A percentile compares a stretch with the other conserved stretches of the same genome.
These are phyloP conservation scores for Hibiscus tridactylites DNA, from an alignment of 345 rosid genomes.

Conservation along the genomic window DNA sequence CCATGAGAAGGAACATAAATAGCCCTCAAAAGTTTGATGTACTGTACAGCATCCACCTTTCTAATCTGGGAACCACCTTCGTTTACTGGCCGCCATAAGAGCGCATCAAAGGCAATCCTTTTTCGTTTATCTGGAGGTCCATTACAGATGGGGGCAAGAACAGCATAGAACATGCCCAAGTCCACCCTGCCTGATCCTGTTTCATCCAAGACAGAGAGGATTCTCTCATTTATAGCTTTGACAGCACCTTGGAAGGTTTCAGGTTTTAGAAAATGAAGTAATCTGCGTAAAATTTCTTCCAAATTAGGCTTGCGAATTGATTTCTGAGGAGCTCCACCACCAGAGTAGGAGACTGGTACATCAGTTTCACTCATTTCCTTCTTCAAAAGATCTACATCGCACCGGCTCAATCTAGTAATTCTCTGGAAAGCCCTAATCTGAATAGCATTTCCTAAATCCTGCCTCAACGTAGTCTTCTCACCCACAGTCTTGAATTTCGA, in stretches of 20 bases:
- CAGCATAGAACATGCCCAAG: slow-evolving; percentile 78
- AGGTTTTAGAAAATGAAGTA: slow-evolving; percentile 66
- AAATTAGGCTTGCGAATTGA: slow-evolving; percentile 76
- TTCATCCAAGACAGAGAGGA: slow-evolving; percentile 71
- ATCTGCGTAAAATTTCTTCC: slow-evolving; percentile 65
- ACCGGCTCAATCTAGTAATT: slow-evolving; percentile 8
- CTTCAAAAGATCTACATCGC: slow-evolving; percentile 71
- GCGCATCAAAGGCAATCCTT: slow-evolving; percentile 73
- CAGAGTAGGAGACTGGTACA: slow-evolving; percentile 80
- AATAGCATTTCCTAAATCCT: not conserved
- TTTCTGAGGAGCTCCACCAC: slow-evolving; percentile 69
- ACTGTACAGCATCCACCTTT: slow-evolving; percentile 50
- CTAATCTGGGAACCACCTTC: slow-evolving; percentile 75
- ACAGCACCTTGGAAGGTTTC: slow-evolving; percentile 93
- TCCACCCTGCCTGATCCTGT: slow-evolving; percentile 86
- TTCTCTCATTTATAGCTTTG: slow-evolving; percentile 80
- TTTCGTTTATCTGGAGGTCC: slow-evolving; percentile 75
- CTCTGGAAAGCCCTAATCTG: not conserved
- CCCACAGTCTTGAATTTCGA: not conserved
- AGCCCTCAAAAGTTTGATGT: slow-evolving; percentile 67
- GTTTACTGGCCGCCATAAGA: slow-evolving; percentile 71
- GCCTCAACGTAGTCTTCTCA: not conserved
- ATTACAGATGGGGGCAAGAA: slow-evolving; percentile 75
- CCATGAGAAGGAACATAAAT: slow-evolving; percentile 65
- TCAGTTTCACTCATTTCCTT: slow-evolving; percentile 78